Conservation (phyloP, 805 yeast genomes). For the Saturnispora diversa region DNA sequence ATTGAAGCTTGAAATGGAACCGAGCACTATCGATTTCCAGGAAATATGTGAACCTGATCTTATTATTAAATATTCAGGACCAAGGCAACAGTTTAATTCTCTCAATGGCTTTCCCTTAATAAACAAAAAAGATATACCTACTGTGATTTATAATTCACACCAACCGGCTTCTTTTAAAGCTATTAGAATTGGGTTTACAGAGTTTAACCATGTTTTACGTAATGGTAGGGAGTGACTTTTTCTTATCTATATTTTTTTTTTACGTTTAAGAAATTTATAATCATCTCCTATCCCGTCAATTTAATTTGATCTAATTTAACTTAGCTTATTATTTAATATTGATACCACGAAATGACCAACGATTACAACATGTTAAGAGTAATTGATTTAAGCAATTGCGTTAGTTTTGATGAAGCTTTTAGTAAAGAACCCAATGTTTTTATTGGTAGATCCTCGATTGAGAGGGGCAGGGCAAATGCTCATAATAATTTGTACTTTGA, state of each 20-base stretch:
- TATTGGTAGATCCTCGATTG: constrained; percentile 23
- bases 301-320: too few species aligned
- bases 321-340: neutral
- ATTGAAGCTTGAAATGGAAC: too few species aligned
- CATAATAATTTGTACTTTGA: constrained; percentile 17
- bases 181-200: constrained; percentile 5
- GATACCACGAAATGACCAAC: too few species aligned
- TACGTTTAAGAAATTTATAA: too few species aligned
- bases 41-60: constrained; percentile 15
- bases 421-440: constrained; percentile 1
- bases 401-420: neutral
- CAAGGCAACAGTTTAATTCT: constrained; percentile 8
- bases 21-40: neutral
- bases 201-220: constrained; percentile 1
- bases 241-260: neutral
- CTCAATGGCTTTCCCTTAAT: constrained; percentile 14
- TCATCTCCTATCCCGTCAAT: too few species aligned
- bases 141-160: neutral
- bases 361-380: neutral
- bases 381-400: neutral
- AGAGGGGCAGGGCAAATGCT: constrained; percentile 10
- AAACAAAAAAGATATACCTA: neutral
- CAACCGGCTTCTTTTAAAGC: constrained; percentile 14
- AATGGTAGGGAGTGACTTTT: neutral
- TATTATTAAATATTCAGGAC: constrained; percentile 10